Conservation (phyloP, 495 filamentous ascomycete species). For the Annulohypoxylon bovei region DNA sequence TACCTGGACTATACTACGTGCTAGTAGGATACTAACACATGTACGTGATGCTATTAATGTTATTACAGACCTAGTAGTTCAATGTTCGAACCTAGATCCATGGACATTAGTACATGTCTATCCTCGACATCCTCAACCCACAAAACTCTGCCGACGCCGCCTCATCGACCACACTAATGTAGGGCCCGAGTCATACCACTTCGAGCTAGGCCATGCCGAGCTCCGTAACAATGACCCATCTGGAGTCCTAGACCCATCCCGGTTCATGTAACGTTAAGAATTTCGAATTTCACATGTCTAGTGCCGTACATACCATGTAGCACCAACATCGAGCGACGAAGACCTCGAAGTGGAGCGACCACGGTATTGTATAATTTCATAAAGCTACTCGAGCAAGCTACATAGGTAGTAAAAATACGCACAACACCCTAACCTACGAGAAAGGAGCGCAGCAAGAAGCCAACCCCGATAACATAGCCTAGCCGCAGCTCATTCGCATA, state of each 20-base stretch:
- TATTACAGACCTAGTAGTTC: no score
- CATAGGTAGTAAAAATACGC: background rate
- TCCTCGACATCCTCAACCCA: background rate
- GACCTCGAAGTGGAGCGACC: background rate
- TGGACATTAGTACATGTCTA: no score
- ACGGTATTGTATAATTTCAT: background rate
- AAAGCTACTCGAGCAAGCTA: background rate
- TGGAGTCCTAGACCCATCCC: background rate
- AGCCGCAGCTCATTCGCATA: background rate
- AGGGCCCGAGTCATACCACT: conserved; percentile 16
- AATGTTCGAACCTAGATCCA: background rate
- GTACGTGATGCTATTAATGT: no score
- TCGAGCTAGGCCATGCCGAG: background rate
- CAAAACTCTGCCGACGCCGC: background rate
- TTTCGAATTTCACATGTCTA: background rate
- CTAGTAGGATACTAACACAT: no score
- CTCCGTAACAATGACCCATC: background rate
- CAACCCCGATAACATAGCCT: background rate
- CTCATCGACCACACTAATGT: conserved; percentile 2
- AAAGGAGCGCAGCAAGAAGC: background rate
- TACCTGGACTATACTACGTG: no score
- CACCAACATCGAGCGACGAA: background rate
- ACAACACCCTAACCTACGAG: background rate
- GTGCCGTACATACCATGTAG: no score
- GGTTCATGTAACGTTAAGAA: background rate